phyloP scores from a whole-genome alignment of 202 grass and related monocot species.

The Saccharum hybrid region DNA sequence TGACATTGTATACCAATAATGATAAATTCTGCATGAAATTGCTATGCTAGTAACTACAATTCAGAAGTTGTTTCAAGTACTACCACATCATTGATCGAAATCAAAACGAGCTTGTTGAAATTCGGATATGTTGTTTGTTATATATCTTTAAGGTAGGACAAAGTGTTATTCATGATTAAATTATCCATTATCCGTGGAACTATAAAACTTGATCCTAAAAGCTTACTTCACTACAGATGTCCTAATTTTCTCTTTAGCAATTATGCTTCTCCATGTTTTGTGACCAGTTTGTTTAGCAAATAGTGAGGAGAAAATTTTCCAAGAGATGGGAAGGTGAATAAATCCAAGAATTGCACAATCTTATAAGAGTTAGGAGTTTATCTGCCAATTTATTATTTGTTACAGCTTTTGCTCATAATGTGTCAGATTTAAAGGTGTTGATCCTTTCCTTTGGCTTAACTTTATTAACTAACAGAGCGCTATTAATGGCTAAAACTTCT shows the following conservation, averaged over 20 bases:
- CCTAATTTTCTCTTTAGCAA: neutral
- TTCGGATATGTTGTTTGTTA: neutral
- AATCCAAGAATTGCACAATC: neutral
- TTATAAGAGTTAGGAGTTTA: neutral
- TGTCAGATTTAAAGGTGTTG: neutral
- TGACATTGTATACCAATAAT: neutral
- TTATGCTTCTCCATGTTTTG: constrained; percentile 30
- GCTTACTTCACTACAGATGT: constrained; percentile 1
- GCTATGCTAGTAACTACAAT: neutral
- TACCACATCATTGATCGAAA: constrained; percentile 31
- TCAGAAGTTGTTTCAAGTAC: neutral
- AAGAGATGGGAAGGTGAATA: neutral
- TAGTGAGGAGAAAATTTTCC: neutral
- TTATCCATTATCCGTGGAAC: constrained; percentile 15
- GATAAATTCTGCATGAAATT: constrained; percentile 12
- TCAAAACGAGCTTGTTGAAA: constrained; percentile 24
- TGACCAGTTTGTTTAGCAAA: constrained; percentile 23
- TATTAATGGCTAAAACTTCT: constrained; percentile 14
- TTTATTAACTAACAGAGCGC: constrained; percentile 7
- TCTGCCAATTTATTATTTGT: constrained; percentile 3
- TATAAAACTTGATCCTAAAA: constrained; percentile 9
- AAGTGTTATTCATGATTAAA: constrained; percentile 10
- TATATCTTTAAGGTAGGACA: neutral
- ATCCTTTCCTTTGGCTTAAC: neutral
- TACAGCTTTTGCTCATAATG: constrained; percentile 17